Percentiles rank a stretch among this genome's conserved stretches.
Conservation (phyloP, 805 yeast species). For the Yarrowia hollandica region DNA sequence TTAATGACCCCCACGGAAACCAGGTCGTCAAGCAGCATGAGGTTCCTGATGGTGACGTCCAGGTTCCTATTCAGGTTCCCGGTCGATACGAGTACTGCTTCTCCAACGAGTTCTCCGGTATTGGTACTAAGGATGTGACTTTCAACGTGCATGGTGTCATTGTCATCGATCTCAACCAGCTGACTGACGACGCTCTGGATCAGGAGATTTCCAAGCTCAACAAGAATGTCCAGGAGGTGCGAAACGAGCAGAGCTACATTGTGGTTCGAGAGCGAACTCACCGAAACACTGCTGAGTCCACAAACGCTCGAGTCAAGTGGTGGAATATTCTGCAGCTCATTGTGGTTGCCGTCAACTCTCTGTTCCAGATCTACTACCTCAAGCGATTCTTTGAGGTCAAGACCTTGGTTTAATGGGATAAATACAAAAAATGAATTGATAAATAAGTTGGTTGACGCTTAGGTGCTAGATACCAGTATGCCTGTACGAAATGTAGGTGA, state of each 20-base stretch:
- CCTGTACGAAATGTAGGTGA: no score
- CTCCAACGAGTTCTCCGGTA: slow-evolving; percentile 74
- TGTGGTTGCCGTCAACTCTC: slow-evolving; percentile 80
- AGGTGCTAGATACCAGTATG: no score
- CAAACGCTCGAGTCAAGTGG: slow-evolving; percentile 95
- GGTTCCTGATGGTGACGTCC: slow-evolving; percentile 78
- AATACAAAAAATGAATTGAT: neutral
- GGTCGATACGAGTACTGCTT: slow-evolving; percentile 90
- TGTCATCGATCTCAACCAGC: slow-evolving; percentile 76
- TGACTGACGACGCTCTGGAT: slow-evolving; percentile 76
- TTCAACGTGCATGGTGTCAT: slow-evolving; percentile 94
- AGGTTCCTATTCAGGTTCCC: slow-evolving; percentile 58
- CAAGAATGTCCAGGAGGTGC: slow-evolving; percentile 78
- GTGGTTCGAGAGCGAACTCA: slow-evolving; percentile 96
- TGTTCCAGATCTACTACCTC: slow-evolving; percentile 91
- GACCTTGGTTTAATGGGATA: slow-evolving; percentile 63
- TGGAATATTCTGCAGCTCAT: slow-evolving; percentile 92
- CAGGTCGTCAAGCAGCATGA: slow-evolving; percentile 52
- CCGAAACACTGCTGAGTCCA: slow-evolving; percentile 97
- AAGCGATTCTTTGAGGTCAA: slow-evolving; percentile 95
- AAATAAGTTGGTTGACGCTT: no score
- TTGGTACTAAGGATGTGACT: slow-evolving; percentile 83
- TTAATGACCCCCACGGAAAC: slow-evolving; percentile 51
- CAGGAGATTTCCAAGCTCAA: slow-evolving; percentile 74
- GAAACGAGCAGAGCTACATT: slow-evolving; percentile 85